A percentile compares a stretch with the other conserved stretches of the same genome.
Evolutionary conservation across 257 asterid genomes (phyloP).

Genomic region (Catharanthus roseus): DNA sequence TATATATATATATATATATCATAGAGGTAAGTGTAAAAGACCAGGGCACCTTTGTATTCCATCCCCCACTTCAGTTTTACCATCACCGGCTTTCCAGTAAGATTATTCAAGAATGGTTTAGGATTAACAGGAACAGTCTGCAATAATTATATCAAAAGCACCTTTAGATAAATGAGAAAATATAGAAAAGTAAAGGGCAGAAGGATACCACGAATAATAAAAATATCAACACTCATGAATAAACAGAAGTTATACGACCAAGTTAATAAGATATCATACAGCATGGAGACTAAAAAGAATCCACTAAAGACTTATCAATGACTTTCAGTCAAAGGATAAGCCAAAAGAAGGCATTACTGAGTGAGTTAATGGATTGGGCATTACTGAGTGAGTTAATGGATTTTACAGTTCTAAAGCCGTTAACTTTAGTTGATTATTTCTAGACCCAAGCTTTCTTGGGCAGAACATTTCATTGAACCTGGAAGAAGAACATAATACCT

Average conservation of each 20-base stretch:
- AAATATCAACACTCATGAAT: not conserved
- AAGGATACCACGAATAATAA: not conserved
- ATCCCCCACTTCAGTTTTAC: constrained; percentile 99
- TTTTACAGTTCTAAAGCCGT: not conserved
- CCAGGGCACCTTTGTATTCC: constrained; percentile 78
- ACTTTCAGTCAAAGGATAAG: not conserved
- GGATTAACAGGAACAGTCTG: constrained; percentile 99
- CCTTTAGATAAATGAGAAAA: not conserved
- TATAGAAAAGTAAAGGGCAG: not conserved
- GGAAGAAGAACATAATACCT: no score
- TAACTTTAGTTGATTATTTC: not conserved
- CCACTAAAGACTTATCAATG: not conserved
- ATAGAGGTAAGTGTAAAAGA: constrained; percentile 2
- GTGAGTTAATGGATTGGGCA: not conserved
- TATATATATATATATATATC: not conserved
- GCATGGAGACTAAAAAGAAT: not conserved
- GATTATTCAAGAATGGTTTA: constrained; percentile 93
- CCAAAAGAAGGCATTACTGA: not conserved
- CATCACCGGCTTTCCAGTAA: constrained; percentile 93
- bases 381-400: no score
- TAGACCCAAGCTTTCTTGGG: not conserved
- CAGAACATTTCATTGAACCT: not conserved
- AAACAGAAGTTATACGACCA: not conserved
- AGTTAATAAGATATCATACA: not conserved
- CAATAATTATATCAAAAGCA: not conserved